A percentile compares a stretch with the other conserved stretches of the same genome.
Evolutionary conservation across 75 land plant genomes (phyloP).

Genomic region (Sequoia sempervirens): DNA sequence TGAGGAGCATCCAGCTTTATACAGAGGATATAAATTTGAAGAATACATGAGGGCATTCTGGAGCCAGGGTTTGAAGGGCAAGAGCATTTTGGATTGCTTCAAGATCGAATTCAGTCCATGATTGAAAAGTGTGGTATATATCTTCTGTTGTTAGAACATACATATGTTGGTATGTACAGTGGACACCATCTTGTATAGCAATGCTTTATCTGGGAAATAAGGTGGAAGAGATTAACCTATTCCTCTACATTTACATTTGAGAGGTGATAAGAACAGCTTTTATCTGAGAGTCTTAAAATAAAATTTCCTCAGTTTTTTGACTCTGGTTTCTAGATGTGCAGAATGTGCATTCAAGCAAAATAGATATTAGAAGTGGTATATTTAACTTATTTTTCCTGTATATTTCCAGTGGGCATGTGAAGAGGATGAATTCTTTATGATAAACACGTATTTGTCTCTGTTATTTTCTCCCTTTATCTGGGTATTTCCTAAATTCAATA

Average conservation of each 20-base stretch:
- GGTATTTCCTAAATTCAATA: too few species aligned
- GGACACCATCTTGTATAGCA: too few species aligned
- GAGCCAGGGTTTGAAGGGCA: too few species aligned
- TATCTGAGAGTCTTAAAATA: not conserved
- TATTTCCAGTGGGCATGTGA: slow-evolving; percentile 10
- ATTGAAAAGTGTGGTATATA: too few species aligned
- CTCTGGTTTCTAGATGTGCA: too few species aligned
- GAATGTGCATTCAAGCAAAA: not conserved
- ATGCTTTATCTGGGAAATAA: too few species aligned
- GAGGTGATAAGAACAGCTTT: too few species aligned
- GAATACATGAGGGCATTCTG: too few species aligned
- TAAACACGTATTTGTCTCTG: not conserved
- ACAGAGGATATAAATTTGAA: not conserved
- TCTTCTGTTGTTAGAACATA: not conserved
- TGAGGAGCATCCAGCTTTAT: slow-evolving; percentile 4
- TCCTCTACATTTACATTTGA: slow-evolving; percentile 26
- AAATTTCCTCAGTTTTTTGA: not conserved
- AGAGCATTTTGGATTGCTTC: too few species aligned
- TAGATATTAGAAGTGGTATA: slow-evolving; percentile 30
- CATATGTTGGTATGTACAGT: too few species aligned
- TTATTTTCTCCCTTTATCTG: too few species aligned
- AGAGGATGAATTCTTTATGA: slow-evolving; percentile 22
- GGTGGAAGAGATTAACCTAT: not conserved
- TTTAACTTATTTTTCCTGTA: not conserved
- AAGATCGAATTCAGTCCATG: too few species aligned